Evolutionary conservation across 257 asterid species (phyloP).

Genomic region (Ilex aquifolium): DNA sequence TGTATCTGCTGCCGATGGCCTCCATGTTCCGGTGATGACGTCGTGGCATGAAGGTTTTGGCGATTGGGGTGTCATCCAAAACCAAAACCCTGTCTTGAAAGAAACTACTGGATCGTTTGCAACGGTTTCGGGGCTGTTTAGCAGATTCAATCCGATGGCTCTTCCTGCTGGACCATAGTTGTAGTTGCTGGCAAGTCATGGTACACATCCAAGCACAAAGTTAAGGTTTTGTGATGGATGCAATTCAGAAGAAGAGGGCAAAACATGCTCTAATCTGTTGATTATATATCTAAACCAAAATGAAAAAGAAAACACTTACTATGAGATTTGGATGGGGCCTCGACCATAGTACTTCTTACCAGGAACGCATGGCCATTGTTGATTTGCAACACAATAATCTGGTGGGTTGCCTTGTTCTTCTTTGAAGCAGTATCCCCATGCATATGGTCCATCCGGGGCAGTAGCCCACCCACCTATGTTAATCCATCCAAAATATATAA

Average conservation of each 20-base stretch:
- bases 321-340: conserved; percentile 29
- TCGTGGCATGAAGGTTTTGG: conserved; percentile 29
- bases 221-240: no score
- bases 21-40: conserved; percentile 27
- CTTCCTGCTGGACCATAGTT: conserved; percentile 33
- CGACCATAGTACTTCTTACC: conserved; percentile 25
- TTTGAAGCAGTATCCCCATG: conserved; percentile 36
- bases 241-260: no score
- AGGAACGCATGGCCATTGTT: conserved; percentile 31
- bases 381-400: conserved; percentile 16
- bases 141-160: conserved; percentile 16
- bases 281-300: no score
- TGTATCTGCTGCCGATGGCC: conserved; percentile 19
- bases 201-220: no score
- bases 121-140: conserved; percentile 29
- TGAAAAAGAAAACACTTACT: conserved; percentile 8
- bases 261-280: no score
- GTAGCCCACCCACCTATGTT: conserved; percentile 26
- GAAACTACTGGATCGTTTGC: conserved; percentile 22
- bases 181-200: conserved; percentile 22
- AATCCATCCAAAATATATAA: no score
- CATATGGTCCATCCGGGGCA: conserved; percentile 35
- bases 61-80: conserved; percentile 34
- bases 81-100: conserved; percentile 35
- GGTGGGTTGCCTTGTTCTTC: conserved; percentile 20